These are phyloP conservation scores for Whalleya microplaca DNA, from an alignment of 2,329 filamentous ascomycete species.

Conservation along the genomic window DNA sequence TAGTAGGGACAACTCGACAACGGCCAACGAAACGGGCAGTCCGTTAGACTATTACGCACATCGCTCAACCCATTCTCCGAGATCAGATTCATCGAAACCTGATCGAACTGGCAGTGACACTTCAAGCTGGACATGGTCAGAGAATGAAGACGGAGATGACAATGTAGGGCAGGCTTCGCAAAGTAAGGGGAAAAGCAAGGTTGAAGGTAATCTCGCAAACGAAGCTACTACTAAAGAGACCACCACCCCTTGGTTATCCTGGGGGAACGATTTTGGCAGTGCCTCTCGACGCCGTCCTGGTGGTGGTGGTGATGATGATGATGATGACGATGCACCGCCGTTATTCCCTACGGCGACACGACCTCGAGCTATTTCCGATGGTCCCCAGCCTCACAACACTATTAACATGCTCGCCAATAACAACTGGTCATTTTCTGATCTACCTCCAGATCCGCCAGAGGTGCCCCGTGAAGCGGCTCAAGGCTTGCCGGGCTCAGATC, in stretches of 20 bases:
- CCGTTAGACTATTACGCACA: neutral
- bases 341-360: slow-evolving; percentile 33
- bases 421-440: slow-evolving; percentile 60
- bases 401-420: slow-evolving; percentile 62
- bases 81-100: slow-evolving; percentile 22
- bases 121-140: slow-evolving; percentile 36
- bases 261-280: slow-evolving; percentile 23
- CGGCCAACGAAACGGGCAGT: neutral
- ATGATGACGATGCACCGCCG: slow-evolving; percentile 10
- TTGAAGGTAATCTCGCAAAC: neutral
- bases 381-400: slow-evolving; percentile 48
- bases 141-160: slow-evolving; percentile 29
- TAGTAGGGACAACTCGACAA: neutral
- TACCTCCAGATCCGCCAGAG: slow-evolving; percentile 34
- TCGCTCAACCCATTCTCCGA: slow-evolving; percentile 10
- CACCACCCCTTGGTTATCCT: slow-evolving; percentile 8
- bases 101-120: slow-evolving; percentile 29
- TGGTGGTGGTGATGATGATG: slow-evolving; percentile 5
- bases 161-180: slow-evolving; percentile 7
- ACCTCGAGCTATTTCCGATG: slow-evolving; percentile 61
- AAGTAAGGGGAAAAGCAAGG: slow-evolving; percentile 30
- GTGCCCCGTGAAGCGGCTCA: slow-evolving; percentile 6
- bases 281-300: neutral
- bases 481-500: slow-evolving; percentile 5
- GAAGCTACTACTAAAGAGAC: slow-evolving; percentile 4